Evolutionary conservation across 176 grass and related monocot genomes (phyloP), one percentile per base, ranked within the genome.

Genomic region (Metroxylon sagu): DNA sequence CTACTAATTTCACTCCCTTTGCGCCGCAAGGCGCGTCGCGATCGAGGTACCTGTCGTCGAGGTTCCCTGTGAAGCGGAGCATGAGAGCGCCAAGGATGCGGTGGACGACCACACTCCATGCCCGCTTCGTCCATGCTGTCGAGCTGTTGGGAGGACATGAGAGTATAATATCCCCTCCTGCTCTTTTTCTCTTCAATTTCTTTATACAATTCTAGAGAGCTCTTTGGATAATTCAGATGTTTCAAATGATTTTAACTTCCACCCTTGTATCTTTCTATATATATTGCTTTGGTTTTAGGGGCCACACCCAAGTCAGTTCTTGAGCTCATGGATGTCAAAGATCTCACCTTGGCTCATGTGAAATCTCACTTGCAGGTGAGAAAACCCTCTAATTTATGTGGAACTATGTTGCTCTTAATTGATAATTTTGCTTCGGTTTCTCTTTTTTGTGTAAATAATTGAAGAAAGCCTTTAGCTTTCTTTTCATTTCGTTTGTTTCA

Each of bases 341-440:
- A 79, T 61, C 77, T 79, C 69, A 79, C 77, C 77, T 73, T 79
- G 77, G 77, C 77, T 25, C 77, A 79, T 56, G 77, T 79, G 69
- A 79, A 79, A 19, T 79, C 77, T 67, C 77, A 79, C 50, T 61
- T 79, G 77, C 77, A 79, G 69, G 68, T 71, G 2, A 52, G 27
- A 10, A 15, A 30, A 25, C 26, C 4, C 26, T 30, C 25, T 15
- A 59, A 59, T n/a, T 15, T 59, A 5, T 15, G 35, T 1, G 14
- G 5, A 27, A 16, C 7, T 5, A 50, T 27, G 16, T 26, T 66
- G 4, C 23, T 7, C 51, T 50, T 52, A 3, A 18, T 10, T 4
- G 21, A 18, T 53, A 6, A 59, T 43, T 43, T 43, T 12, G 1
- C 7, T 43, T 43, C 12, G 2, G 0, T 14, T 43, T 14, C 35